Percentiles rank a stretch among this genome's conserved stretches.
phyloP scores from a whole-genome alignment of 2,329 filamentous ascomycete genomes.

The Phaeosphaeria sp. region DNA sequence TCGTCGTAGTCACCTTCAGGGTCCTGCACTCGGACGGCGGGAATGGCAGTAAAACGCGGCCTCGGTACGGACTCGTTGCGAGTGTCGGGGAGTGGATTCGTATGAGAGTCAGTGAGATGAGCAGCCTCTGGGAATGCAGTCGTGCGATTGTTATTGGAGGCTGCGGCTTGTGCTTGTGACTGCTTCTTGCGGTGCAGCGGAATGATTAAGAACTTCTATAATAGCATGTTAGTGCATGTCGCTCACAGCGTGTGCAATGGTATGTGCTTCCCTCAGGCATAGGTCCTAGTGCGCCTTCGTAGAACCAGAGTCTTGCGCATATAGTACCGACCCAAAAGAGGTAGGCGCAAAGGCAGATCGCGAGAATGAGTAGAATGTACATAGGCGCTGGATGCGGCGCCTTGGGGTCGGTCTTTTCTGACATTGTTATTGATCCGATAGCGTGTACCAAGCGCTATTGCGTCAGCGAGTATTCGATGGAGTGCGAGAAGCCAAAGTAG shows the following conservation, averaged over 20 bases:
- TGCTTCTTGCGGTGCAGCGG: conserved; percentile 8
- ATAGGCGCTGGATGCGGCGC: conserved; percentile 7
- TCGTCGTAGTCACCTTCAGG: conserved; percentile 2
- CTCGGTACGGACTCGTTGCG: background rate
- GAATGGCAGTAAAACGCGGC: background rate
- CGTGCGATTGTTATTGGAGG: background rate
- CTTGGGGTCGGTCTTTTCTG: background rate
- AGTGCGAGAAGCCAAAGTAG: background rate
- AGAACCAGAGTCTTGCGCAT: conserved; percentile 32
- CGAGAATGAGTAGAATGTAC: conserved; percentile 24
- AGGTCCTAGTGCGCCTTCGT: conserved; percentile 28
- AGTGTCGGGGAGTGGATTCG: background rate
- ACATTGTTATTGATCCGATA: background rate
- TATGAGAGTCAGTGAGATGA: background rate
- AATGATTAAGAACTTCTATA: conserved; percentile 23
- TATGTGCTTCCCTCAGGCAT: conserved; percentile 9
- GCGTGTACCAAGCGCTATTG: background rate
- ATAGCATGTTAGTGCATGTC: background rate
- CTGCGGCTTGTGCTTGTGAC: background rate
- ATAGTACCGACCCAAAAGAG: conserved; percentile 27
- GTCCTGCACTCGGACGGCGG: conserved; percentile 16
- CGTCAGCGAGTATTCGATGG: background rate
- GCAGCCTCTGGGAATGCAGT: background rate
- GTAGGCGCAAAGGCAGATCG: conserved; percentile 21
- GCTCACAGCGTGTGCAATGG: background rate